Base-by-base conservation (phyloP, 352 stramenopile genomes). In the Phytophthora rubi region DNA sequence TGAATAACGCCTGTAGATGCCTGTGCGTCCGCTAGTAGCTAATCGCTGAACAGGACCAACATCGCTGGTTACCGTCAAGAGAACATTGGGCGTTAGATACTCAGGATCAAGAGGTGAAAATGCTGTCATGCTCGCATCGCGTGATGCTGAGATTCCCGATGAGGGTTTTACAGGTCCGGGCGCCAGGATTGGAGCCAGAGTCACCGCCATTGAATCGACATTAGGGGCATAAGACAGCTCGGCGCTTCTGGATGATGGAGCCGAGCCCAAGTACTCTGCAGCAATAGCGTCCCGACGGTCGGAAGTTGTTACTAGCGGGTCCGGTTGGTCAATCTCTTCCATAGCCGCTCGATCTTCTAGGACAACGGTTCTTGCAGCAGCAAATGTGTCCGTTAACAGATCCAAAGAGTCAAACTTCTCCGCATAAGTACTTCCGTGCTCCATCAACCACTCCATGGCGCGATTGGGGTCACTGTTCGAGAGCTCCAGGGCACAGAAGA, bases 381-480 rank as follows among this genome's bases (percentile, higher is more conserved):
- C 77, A 57, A 93, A 88, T 0, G 69, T 53, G 28, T 94, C 86
- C 0, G 55, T 70, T 18, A 94, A 55, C 10, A 90, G 32, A 9
- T 76, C 39, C 16, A 94, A 28, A 2, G 61, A 77, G n/a, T 90
- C 82, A 23, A 71, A 60, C 49, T 82, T 86, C 15, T 92, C 77
- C 0, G 77, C 54, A 55, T 92, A 95, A 7, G 76, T 81, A 6
- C 48, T 71, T 12, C 89, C 89, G 28, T 94, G 81, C 59, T 97
- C 89, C 79, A 97, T 94, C 8, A 97, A 65, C 89, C 89, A 97
- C 71, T 95, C 89, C 86, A 95, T 93, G 1, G 89, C 85, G 30
- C 86, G 84, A 53, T 97, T 95, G 3, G 88, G 85, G 62, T 97
- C 88, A n/a, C 65, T 81, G 53, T 89, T 92, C 18, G 74, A 89